Evolutionary conservation across 1,284 basidiomycete species (phyloP), one percentile per base, ranked within the genome.

Genomic region (Naganishia albida): DNA sequence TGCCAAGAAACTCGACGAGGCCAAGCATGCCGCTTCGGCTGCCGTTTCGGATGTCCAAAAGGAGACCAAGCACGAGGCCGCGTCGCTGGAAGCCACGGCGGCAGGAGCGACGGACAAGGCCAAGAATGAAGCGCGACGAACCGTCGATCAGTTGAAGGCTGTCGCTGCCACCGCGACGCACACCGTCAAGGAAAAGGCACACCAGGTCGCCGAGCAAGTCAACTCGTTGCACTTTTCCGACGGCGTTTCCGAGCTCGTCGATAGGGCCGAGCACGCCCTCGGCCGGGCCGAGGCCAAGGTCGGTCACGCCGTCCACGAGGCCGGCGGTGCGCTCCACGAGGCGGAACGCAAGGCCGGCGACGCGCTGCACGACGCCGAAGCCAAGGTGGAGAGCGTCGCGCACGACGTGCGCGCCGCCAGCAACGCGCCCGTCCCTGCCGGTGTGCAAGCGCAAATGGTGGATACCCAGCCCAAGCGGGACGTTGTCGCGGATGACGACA

Each of bases 211-310:
- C n/a, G 42, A 68, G 13, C 49, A 80, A 70, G 81, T 86, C 71
- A 81, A 83, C 68, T 78, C 81, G 0, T 80, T 81, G 13, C 82
- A 85, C 71, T 82, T 86, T 56, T 83, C 85, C 2, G 83, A 85
- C 25, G 88, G 87, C 63, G 80, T 89, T 3, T 81, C 85, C 62
- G 86, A 86, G 4, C 82, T 91, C 38, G 83, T 89, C 3, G 76
- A 77, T 4, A 67, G 65, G 12, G 72, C 66, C 7, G 70, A 73
- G 54, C 4, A 10, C 34, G 34, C 34, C 6, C 34, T 34, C 10
- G 6, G 34, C 4, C 4, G 6, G 34, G 34, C 34, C 6, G 69
- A 70, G 48, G 10, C 42, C 15, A 62, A 68, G n/a, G 67, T 68
- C 15, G 66, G 63, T 25, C 43, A 70, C 39, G 71, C 69, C 51